Base-by-base conservation (phyloP, 352 stramenopile species). In the Pythium volutum region DNA sequence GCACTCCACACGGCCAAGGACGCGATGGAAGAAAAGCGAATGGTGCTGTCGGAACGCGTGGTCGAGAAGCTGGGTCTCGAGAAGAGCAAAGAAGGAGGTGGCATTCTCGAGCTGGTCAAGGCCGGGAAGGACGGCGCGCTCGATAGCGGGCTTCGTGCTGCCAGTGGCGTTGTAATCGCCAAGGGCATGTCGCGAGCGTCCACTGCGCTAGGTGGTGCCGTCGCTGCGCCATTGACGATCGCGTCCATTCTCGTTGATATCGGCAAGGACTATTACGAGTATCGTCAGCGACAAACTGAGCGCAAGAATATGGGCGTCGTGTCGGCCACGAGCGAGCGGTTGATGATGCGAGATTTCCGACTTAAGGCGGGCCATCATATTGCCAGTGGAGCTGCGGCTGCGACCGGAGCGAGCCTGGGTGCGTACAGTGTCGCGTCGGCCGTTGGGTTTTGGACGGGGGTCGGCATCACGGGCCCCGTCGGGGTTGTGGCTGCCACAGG, bases 191-290 rank as follows among this genome's bases (percentile, higher is more conserved):
- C 65, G 22, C 42, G 59, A 31, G 81, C 84, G 26, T 84, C 79
- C 16, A 79, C 77, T 18, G 55, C 48, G 8, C 59, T 92, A 20
- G 75, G 81, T 55, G 79, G 78, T 55, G 77, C 79, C 20, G 77
- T 91, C 2, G 86, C 84, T 10, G 86, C 86, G 10, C 86, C 86
- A 1, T 68, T 93, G 15, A 82, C 86, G 10, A 84, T 95, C 42
- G 86, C 86, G 6, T 92, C 86, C 27, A 95, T 95, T 47, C 70
- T 95, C 3, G 83, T 95, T 16, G 86, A 95, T 62, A 82, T 95
- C 33, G 84, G 86, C 15, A 92, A 92, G 42, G 86, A 95, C 55
- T 95, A 92, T 55, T 88, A 88, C 50, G 73, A 92, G 18, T 95
- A 91, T 67, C 82, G 86, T 38, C 76, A 87, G 46, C 83, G 83